Percentiles rank a stretch among this genome's conserved stretches.
phyloP scores from a whole-genome alignment of 192 early-diverging fungal genomes.

The Coemansia sp. region DNA sequence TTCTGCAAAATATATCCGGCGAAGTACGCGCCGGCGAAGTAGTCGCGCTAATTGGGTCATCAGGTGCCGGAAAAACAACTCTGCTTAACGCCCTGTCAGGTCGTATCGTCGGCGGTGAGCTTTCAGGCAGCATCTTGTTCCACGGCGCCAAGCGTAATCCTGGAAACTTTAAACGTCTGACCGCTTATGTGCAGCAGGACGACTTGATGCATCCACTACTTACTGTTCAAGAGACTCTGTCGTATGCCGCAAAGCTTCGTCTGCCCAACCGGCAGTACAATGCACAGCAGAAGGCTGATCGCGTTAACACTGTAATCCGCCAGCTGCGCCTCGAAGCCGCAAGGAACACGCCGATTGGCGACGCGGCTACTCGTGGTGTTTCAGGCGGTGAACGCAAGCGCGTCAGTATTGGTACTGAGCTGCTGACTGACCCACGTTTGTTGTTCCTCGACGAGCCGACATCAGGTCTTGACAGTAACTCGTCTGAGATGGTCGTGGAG shows the following conservation, averaged over 20 bases:
- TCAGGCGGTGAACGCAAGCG: slow-evolving; percentile 58
- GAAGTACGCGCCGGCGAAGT: slow-evolving; percentile 65
- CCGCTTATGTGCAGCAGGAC: slow-evolving; percentile 55
- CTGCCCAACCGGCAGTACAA: slow-evolving; percentile 58
- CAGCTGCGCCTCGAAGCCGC: slow-evolving; percentile 62
- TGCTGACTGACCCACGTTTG: slow-evolving; percentile 56
- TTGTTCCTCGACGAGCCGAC: slow-evolving; percentile 59
- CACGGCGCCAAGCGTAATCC: slow-evolving; percentile 45
- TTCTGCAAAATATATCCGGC: slow-evolving; percentile 70
- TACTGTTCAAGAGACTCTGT: slow-evolving; percentile 75
- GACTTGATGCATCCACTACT: slow-evolving; percentile 58
- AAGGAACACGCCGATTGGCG: slow-evolving; percentile 55
- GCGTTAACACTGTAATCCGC: slow-evolving; percentile 62
- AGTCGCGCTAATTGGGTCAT: slow-evolving; percentile 88
- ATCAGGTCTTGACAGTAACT: slow-evolving; percentile 70
- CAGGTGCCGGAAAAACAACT: slow-evolving; percentile 88
- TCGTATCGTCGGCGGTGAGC: slow-evolving; percentile 56
- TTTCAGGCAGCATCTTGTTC: slow-evolving; percentile 56
- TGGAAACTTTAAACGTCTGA: slow-evolving; percentile 33
- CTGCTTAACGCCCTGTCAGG: slow-evolving; percentile 76
- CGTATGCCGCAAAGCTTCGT: slow-evolving; percentile 69
- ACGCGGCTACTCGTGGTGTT: slow-evolving; percentile 48
- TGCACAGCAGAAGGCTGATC: slow-evolving; percentile 46
- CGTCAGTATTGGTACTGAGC: slow-evolving; percentile 47
- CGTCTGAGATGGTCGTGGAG: slow-evolving; percentile 62